These are phyloP conservation scores for Sporothrix dimorphospora DNA, from an alignment of 2,329 filamentous ascomycete genomes.

Conservation along the genomic window DNA sequence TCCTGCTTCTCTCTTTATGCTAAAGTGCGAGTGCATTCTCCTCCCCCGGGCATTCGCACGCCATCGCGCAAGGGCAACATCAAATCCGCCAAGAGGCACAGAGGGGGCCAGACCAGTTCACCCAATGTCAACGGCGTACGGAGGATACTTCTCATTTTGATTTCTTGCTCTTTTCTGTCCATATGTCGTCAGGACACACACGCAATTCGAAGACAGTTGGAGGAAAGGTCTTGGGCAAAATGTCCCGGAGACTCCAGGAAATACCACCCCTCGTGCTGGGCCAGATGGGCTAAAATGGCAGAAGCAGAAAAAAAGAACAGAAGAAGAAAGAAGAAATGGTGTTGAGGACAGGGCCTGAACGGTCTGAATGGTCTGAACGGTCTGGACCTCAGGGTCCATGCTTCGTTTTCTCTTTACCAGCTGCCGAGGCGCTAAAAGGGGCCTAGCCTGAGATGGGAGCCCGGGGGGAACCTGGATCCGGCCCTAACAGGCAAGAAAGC, in stretches of 20 bases:
- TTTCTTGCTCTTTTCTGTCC: neutral
- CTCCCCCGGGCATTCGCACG: neutral
- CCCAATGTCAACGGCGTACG: too few species aligned
- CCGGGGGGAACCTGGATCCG: neutral
- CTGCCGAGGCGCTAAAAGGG: constrained; percentile 7
- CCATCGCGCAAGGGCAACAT: neutral
- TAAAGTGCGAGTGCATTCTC: constrained; percentile 3
- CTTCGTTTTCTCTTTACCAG: neutral
- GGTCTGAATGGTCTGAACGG: neutral
- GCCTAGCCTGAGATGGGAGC: neutral
- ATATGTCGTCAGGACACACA: neutral
- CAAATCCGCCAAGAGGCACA: neutral
- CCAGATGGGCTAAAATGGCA: constrained; percentile 9
- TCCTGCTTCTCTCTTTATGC: neutral
- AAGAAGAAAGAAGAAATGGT: neutral
- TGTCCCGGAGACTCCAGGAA: neutral
- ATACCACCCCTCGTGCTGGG: neutral
- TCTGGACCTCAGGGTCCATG: neutral
- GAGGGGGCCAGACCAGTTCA: neutral
- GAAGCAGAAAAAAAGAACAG: neutral
- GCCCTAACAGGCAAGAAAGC: neutral
- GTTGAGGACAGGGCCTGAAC: neutral
- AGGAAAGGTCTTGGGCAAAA: neutral
- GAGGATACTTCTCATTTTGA: neutral
- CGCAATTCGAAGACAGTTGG: too few species aligned